Evolutionary conservation across 345 rosid genomes (phyloP).

Genomic region (Gossypium arboreum): DNA sequence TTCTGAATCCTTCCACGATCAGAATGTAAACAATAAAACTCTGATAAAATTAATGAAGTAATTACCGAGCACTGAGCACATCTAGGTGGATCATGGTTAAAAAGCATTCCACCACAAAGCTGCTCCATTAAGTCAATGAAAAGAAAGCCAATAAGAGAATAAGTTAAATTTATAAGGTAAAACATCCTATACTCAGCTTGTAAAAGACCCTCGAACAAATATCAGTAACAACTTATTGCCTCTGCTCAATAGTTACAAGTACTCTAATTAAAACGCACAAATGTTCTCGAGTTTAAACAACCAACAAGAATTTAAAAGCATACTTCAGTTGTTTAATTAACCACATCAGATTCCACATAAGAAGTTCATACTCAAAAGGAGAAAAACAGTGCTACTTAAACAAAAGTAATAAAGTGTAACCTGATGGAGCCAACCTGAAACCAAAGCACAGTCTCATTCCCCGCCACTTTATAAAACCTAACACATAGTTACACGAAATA

Average conservation of each 20-base stretch:
- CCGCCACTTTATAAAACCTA: constrained; percentile 86
- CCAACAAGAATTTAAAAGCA: constrained; percentile 1
- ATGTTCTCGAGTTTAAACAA: neutral
- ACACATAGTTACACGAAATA: constrained; percentile 6
- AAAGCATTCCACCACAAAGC: constrained; percentile 82
- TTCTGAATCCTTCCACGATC: constrained; percentile 1
- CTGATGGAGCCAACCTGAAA: constrained; percentile 99
- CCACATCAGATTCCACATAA: neutral
- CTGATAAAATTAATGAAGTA: constrained; percentile 21
- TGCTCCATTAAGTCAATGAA: constrained; percentile 43
- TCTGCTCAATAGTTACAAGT: neutral
- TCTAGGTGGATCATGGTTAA: constrained; percentile 86
- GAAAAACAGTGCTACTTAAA: constrained; percentile 14
- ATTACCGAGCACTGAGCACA: constrained; percentile 78
- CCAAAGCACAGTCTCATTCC: constrained; percentile 68
- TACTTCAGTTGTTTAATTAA: neutral
- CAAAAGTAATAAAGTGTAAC: constrained; percentile 61
- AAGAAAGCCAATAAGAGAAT: constrained; percentile 31
- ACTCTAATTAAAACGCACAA: neutral
- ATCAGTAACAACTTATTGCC: neutral
- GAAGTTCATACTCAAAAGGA: neutral
- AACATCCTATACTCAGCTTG: neutral
- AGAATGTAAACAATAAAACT: neutral
- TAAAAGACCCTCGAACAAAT: neutral
- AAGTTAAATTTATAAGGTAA: constrained; percentile 11